Evolutionary conservation across 495 filamentous ascomycete species (phyloP).

Genomic region (Cudoniella acicularis): DNA sequence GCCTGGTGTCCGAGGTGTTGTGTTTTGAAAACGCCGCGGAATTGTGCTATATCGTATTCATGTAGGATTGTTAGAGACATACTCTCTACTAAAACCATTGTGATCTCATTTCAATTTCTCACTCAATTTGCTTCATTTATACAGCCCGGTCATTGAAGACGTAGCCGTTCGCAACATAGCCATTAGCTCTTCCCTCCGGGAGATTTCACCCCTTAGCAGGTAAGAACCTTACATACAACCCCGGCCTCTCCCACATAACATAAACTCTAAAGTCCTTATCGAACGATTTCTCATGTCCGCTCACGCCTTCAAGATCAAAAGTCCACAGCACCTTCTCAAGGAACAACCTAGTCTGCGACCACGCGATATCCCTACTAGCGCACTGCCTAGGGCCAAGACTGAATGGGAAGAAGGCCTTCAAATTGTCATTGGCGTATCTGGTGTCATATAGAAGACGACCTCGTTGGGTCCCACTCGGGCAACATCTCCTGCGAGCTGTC

Average conservation of each 20-base stretch:
- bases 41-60: no score
- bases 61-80: no score
- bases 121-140: no score
- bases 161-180: no score
- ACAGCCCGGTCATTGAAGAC: no score
- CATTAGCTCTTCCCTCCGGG: no score
- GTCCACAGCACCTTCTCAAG: conserved; percentile 30
- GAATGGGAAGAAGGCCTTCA: conserved; percentile 21
- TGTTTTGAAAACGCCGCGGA: no score
- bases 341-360: conserved; percentile 23
- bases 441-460: neutral
- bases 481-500: no score
- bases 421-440: neutral
- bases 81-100: no score
- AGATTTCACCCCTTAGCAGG: neutral
- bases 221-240: neutral
- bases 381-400: conserved; percentile 23
- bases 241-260: neutral
- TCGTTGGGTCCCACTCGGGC: no score
- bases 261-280: neutral
- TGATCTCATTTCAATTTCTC: no score
- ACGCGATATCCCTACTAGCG: conserved; percentile 19
- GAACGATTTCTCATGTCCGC: conserved; percentile 11
- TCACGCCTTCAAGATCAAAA: conserved; percentile 23
- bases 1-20: no score